Base-by-base conservation (phyloP, 495 filamentous ascomycete genomes). In the Peziza echinospora region DNA sequence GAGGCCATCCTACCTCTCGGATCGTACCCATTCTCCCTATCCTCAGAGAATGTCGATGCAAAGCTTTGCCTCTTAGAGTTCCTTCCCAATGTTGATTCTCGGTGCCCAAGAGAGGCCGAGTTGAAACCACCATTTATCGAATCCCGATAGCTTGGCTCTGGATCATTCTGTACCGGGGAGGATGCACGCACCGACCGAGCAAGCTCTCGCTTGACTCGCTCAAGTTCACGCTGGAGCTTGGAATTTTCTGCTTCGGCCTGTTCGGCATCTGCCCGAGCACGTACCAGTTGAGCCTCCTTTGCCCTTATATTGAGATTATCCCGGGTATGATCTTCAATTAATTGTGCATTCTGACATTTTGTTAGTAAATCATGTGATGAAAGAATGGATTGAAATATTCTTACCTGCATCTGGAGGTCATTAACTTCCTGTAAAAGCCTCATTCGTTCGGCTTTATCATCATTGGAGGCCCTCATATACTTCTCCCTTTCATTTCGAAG, bases 251-350 rank as follows among this genome's bases (percentile, higher is more conserved):
- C 76, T 60, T 93, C 84, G 0, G 85, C 80, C 3, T 82, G 71
- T 62, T 99, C 87, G 40, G 80, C 80, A 51, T 99, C 91, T 54
- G 77, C 79, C 16, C 85, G 73, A 23, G 89, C 85, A 22, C 91
- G 76, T 7, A 94, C 85, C 6, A 99, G 70, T 55, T 99, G 91
- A 5, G 91, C 94, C 60, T 96, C 91, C 61, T 99, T 99, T 26
- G 91, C 91, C 53, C 94, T 94, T 62, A 96, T 86, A 52, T 82
- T 83, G 19, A 99, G 71, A 8, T 93, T 82, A 58, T 96, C 89
- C 44, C 87, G 68, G 2, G 91, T 99, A 56, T 94, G 87, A 53
- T 96, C 89, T 64, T 99, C 91, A 44, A 96, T 96, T 13, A 96
- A 69, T 52, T 93, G 80, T 13, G 91, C 89, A 53, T 99, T 96